Percentiles rank a stretch among this genome's conserved stretches.
phyloP scores from a whole-genome alignment of 441 rosid genomes.

The Macaranga tanarius region DNA sequence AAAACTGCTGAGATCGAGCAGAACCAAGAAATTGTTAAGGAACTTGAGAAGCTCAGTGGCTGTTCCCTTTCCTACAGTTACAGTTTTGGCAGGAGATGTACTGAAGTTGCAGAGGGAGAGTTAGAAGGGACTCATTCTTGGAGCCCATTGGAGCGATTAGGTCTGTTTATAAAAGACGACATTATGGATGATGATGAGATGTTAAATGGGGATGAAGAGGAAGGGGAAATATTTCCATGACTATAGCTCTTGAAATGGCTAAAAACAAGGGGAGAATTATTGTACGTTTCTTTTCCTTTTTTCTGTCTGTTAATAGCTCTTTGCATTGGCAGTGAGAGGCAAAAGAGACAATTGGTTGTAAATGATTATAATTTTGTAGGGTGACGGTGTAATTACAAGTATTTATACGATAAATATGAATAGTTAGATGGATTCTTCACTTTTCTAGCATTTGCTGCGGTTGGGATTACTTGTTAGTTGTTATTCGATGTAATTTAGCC shows the following conservation, averaged over 20 bases:
- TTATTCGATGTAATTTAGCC: too few species aligned
- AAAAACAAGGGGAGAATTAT: not conserved
- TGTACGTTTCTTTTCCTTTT: not conserved
- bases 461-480: too few species aligned
- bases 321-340: not conserved
- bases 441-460: too few species aligned
- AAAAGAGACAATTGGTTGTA: slow-evolving; percentile 12
- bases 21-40: slow-evolving; percentile 46
- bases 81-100: slow-evolving; percentile 13
- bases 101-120: slow-evolving; percentile 25
- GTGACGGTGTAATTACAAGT: not conserved
- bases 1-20: slow-evolving; percentile 56
- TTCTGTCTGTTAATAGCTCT: not conserved
- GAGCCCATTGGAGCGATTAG: slow-evolving; percentile 38
- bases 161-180: slow-evolving; percentile 27
- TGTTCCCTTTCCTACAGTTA: slow-evolving; percentile 31
- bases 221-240: slow-evolving; percentile 25
- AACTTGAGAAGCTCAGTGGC: slow-evolving; percentile 60
- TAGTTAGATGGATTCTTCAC: not conserved
- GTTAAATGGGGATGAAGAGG: slow-evolving; percentile 21
- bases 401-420: not conserved
- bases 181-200: slow-evolving; percentile 18
- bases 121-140: slow-evolving; percentile 19
- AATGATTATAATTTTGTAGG: slow-evolving; percentile 28
- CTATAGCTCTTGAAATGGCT: not conserved